These are phyloP conservation scores for Chrysoporthe puriensis DNA, from an alignment of 2,329 filamentous ascomycete genomes.

Conservation along the genomic window DNA sequence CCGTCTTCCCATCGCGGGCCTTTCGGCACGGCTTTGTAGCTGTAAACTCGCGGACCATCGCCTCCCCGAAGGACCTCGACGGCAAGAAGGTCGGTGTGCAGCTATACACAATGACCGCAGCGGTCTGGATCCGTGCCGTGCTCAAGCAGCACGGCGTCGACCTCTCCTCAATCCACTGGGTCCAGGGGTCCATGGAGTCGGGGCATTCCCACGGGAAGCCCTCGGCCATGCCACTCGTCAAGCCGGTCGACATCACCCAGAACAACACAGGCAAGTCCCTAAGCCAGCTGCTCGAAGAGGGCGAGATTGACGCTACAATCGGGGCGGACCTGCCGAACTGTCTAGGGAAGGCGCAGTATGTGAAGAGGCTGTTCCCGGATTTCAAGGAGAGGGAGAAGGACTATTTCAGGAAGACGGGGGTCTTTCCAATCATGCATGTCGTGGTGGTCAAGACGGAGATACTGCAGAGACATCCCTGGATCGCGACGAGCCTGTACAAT, in stretches of 20 bases:
- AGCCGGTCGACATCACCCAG: slow-evolving; percentile 33
- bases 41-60: slow-evolving; percentile 37
- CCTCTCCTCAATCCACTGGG: slow-evolving; percentile 37
- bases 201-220: slow-evolving; percentile 37
- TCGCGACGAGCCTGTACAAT: slow-evolving; percentile 38
- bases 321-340: slow-evolving; percentile 39
- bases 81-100: slow-evolving; percentile 42
- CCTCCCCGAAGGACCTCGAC: slow-evolving; percentile 37
- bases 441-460: slow-evolving; percentile 28
- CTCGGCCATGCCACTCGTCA: slow-evolving; percentile 32
- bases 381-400: slow-evolving; percentile 40
- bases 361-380: slow-evolving; percentile 40
- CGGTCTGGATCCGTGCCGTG: slow-evolving; percentile 41
- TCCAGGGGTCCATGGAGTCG: slow-evolving; percentile 39
- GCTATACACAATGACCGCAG: slow-evolving; percentile 44
- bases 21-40: slow-evolving; percentile 41
- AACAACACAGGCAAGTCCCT: slow-evolving; percentile 38
- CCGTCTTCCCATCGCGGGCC: slow-evolving; percentile 38
- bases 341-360: slow-evolving; percentile 35
- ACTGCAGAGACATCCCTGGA: slow-evolving; percentile 37
- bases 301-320: slow-evolving; percentile 43
- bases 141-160: slow-evolving; percentile 40
- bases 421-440: slow-evolving; percentile 24
- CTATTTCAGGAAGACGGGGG: slow-evolving; percentile 33
- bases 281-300: slow-evolving; percentile 38